phyloP scores from a whole-genome alignment of 192 early-diverging fungal species.

The Linnemannia elongata region DNA sequence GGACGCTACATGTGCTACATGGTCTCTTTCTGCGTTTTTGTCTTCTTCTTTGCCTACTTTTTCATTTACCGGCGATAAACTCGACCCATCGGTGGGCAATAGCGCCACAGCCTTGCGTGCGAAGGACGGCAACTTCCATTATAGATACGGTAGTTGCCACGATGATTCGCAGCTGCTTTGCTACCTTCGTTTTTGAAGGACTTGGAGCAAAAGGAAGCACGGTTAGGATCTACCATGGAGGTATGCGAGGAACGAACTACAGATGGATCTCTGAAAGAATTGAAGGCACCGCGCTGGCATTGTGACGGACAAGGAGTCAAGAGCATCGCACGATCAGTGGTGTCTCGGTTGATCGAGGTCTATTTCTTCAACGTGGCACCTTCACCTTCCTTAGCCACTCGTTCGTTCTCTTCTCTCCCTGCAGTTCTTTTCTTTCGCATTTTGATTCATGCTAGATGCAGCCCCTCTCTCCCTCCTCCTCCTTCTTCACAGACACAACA shows the following conservation, averaged over 20 bases:
- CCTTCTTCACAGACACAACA: not conserved
- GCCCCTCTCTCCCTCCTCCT: not conserved
- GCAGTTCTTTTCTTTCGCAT: not conserved
- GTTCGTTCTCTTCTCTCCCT: too few species aligned
- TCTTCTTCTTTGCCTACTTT: constrained; percentile 52
- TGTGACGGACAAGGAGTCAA: too few species aligned
- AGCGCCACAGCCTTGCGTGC: not conserved
- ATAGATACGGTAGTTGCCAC: too few species aligned
- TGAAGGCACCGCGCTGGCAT: too few species aligned
- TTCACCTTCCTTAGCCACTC: not conserved
- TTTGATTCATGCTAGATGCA: not conserved
- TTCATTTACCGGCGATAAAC: constrained; percentile 44
- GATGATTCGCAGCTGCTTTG: too few species aligned
- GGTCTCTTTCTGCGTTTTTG: constrained; percentile 50
- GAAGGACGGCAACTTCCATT: not conserved
- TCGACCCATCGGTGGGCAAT: too few species aligned
- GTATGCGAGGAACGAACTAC: too few species aligned
- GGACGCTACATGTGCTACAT: constrained; percentile 57
- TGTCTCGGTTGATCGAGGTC: not conserved
- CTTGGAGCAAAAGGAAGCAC: too few species aligned
- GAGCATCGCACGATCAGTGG: too few species aligned
- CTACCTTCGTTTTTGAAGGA: too few species aligned
- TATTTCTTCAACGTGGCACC: not conserved
- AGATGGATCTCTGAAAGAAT: too few species aligned
- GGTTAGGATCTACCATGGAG: too few species aligned